Base-by-base conservation (phyloP, 2,329 filamentous ascomycete species). In the Exutisphaerella laricina region DNA sequence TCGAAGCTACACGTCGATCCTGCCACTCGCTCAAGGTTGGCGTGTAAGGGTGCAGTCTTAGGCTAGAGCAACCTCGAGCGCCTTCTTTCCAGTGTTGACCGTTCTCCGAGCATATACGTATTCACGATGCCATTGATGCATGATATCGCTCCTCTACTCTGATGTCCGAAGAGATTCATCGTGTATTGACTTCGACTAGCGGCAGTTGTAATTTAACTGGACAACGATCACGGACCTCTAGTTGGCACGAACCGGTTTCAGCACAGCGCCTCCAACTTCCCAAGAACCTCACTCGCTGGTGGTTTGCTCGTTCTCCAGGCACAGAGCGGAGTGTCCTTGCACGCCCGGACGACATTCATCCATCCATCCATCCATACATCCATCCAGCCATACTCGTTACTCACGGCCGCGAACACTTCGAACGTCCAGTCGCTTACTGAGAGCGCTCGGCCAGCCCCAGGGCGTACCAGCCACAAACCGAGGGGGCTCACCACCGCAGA, bases 301-400 rank as follows among this genome's bases (percentile, higher is more conserved):
- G 20, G 33, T 35, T 35, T 14, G 17, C 33, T 3, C 17, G 33
- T n/a, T 12, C 18, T 17, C 33, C 18, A 17, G 20, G 20, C 33
- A 12, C 13, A 21, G 33, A 35, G 21, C 33, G 30, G 20, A 35
- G 33, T 20, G 33, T 35, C 33, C 23, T 23, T 23, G 33, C 33
- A 35, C 33, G 33, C 33, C 33, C 33, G 30, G 17, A 35, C 20
- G 33, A 35, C 33, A 20, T 23, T 23, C 33, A 23, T 35, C 23
- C 33, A 35, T 23, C 33, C 6, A 35, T n/a, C 18, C 20, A 20
- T 10, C 12, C 31, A 35, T 20, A 17, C 8, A 20, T 23, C 18
- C 18, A 20, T 8, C 33, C 9, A 17, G 16, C 20, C 18, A 21
- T 23, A 35, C 33, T 20, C 13, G 16, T 18, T 14, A 18, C 14